Base-by-base conservation (phyloP, 2,329 filamentous ascomycete genomes). In the Penicillium sp. region DNA sequence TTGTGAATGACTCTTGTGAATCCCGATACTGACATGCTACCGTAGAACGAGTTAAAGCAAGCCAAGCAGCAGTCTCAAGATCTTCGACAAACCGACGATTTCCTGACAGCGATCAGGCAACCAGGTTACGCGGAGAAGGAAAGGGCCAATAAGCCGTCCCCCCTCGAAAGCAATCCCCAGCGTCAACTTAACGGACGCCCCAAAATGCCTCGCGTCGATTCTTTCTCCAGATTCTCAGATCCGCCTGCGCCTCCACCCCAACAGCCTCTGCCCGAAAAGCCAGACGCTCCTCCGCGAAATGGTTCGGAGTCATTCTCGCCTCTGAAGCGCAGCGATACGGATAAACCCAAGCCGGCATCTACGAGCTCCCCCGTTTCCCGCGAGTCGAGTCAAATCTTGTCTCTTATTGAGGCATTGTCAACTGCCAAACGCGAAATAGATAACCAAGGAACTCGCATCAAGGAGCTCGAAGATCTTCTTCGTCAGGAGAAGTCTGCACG, bases 211-310 rank as follows among this genome's bases (percentile, higher is more conserved):
- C 88, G 91, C 61, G 77, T 86, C 18, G 92, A 96, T 67, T 79
- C 87, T 36, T 93, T 94, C 66, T 85, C 90, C 4, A 85, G 92
- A 48, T 97, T 97, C 71, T 94, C 91, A 1, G 92, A 97, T 54
- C 93, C 93, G 47, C 93, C 93, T 3, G 93, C 92, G 19, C 93
- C 93, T 7, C 93, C 93, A 23, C 93, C 93, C 24, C 92, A 96
- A 64, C 92, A 96, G 64, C 93, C 93, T 13, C 79, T 97, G 5
- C 93, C 93, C 1, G 92, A 97, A 70, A 97, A 97, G 71, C 93
- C 93, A 0, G 91, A 96, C 72, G 85, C 83, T 14, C 64, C 64
- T 23, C 65, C 68, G 14, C 72, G 79, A 74, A 53, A 81, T 76
- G 65, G 75, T 71, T 39, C 77, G 16, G 70, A 79, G 16, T 75